Evolutionary conservation across 768 basidiomycete species (phyloP).

Genomic region (Boletus bicolor): DNA sequence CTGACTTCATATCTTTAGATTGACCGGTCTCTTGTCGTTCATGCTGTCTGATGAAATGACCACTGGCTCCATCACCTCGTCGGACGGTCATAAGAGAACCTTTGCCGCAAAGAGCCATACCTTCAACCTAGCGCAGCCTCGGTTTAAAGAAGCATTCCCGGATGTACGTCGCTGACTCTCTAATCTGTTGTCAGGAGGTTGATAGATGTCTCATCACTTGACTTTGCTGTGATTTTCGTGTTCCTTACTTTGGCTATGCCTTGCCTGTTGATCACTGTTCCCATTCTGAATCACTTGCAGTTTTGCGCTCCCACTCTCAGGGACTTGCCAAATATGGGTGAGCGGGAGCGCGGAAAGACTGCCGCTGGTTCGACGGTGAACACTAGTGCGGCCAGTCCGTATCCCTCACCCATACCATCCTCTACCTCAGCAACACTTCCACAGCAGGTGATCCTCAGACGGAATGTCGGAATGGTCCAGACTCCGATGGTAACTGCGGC

Average conservation of each 20-base stretch:
- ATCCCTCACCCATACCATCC: conserved; percentile 10
- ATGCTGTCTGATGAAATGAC: conserved; percentile 98
- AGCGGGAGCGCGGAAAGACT: conserved; percentile 62
- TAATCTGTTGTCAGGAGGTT: conserved; percentile 20
- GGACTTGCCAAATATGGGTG: conserved; percentile 92
- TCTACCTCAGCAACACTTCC: conserved; percentile 23
- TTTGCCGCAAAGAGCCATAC: conserved; percentile 79
- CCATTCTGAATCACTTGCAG: conserved; percentile 37
- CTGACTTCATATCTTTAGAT: conserved; percentile 42
- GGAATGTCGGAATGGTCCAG: conserved; percentile 21
- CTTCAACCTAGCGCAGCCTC: conserved; percentile 77
- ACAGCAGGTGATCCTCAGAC: conserved; percentile 21
- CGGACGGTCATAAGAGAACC: conserved; percentile 70
- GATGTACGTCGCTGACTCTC: conserved; percentile 56
- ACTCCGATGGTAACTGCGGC: conserved; percentile 13
- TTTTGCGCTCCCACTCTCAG: conserved; percentile 63
- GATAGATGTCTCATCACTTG: conserved; percentile 19
- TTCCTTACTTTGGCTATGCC: conserved; percentile 15
- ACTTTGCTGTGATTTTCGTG: conserved; percentile 18
- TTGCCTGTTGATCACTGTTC: conserved; percentile 17
- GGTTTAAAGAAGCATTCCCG: conserved; percentile 86
- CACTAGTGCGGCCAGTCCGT: conserved; percentile 15
- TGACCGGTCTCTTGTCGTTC: conserved; percentile 91
- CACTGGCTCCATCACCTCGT: conserved; percentile 83
- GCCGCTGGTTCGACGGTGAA: conserved; percentile 26